These are phyloP conservation scores for Skeletonema potamos DNA, from an alignment of 108 stramenopile genomes.

Conservation along the genomic window DNA sequence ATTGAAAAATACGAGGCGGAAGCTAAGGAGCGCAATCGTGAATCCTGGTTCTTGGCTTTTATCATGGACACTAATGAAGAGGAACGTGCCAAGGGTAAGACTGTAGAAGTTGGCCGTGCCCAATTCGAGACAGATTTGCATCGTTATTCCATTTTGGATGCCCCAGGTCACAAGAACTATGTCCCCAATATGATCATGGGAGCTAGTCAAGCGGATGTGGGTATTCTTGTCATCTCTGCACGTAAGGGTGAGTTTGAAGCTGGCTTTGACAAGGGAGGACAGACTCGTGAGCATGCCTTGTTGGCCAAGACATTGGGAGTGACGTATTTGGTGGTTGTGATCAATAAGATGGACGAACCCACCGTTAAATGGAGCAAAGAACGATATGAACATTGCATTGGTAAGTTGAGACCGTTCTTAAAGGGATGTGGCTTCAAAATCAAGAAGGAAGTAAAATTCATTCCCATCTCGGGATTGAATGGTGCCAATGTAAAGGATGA, in stretches of 20 bases:
- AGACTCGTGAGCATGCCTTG: constrained; percentile 99
- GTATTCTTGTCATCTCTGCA: constrained; percentile 98
- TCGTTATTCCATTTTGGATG: constrained; percentile 99
- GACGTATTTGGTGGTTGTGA: constrained; percentile 92
- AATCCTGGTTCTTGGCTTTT: constrained; percentile 99
- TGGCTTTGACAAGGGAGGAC: constrained; percentile 98
- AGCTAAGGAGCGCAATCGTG: constrained; percentile 99
- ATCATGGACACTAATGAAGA: constrained; percentile 99
- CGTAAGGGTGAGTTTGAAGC: constrained; percentile 98
- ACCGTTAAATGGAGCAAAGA: constrained; percentile 94
- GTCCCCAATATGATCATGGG: constrained; percentile 99
- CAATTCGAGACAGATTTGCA: constrained; percentile 93
- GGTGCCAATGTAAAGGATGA: constrained; percentile 97
- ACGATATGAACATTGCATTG: constrained; percentile 95
- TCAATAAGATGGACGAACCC: constrained; percentile 99
- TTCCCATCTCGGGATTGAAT: constrained; percentile 95
- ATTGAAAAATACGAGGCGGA: constrained; percentile 98
- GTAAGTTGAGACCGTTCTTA: constrained; percentile 95
- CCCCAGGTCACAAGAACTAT: constrained; percentile 99
- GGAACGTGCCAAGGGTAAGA: constrained; percentile 99
- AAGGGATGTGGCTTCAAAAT: constrained; percentile 95
- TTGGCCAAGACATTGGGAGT: constrained; percentile 99
- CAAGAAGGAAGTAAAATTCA: constrained; percentile 97
- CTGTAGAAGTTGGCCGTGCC: constrained; percentile 98
- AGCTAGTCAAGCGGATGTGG: constrained; percentile 97